phyloP scores from a whole-genome alignment of 305 asterid genomes.

The Fraxinus nigra region DNA sequence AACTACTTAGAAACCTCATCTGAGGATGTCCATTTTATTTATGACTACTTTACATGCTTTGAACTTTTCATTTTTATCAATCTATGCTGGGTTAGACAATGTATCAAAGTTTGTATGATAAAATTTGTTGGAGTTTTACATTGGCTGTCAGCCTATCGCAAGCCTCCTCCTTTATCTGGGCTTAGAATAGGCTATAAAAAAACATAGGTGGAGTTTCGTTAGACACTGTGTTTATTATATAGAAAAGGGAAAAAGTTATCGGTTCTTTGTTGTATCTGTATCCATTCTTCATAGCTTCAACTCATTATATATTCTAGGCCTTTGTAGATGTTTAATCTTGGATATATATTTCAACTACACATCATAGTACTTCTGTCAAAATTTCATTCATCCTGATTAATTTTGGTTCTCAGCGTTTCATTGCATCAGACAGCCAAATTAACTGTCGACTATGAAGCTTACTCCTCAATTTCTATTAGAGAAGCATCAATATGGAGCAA shows the following conservation, averaged over 20 bases:
- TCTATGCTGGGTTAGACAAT: not conserved
- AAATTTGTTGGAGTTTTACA: not conserved
- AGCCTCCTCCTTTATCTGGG: not conserved
- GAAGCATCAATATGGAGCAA: constrained; percentile 4
- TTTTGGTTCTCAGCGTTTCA: not conserved
- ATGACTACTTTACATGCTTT: not conserved
- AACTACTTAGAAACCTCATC: not conserved
- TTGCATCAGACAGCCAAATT: constrained; percentile 8
- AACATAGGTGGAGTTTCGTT: not conserved
- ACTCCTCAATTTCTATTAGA: constrained; percentile 1
- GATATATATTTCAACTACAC: not conserved
- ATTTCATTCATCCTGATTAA: not conserved
- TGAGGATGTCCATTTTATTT: not conserved
- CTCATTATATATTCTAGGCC: not conserved
- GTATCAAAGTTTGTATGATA: not conserved
- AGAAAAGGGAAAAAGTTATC: not conserved
- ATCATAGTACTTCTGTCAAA: not conserved
- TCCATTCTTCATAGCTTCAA: not conserved
- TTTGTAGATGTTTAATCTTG: not conserved
- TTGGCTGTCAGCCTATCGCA: not conserved
- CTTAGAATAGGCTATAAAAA: not conserved
- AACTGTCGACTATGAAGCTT: not conserved
- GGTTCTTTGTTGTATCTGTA: not conserved
- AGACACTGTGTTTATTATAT: not conserved
- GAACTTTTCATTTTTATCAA: not conserved